Evolutionary conservation across 345 rosid genomes (phyloP).

Genomic region (Syzygium jambos): DNA sequence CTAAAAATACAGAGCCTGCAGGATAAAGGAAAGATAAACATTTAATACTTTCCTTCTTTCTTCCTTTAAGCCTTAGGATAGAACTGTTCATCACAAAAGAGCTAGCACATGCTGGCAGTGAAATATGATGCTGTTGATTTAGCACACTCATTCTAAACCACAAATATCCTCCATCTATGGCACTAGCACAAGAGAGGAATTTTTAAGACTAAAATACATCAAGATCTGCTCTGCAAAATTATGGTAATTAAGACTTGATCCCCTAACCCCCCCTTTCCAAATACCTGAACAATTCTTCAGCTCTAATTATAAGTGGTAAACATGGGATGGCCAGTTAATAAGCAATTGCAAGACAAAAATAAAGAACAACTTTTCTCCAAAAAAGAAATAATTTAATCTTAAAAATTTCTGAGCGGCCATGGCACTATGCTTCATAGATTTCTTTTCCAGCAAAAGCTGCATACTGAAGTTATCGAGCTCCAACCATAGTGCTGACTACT

Average conservation of each 20-base stretch:
- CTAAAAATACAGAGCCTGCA: slow-evolving; percentile 73
- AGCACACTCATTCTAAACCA: neutral
- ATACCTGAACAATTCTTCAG: neutral
- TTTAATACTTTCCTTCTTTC: neutral
- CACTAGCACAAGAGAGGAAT: neutral
- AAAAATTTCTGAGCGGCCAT: no score
- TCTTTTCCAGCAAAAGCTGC: neutral
- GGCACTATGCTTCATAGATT: neutral
- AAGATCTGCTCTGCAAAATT: no score
- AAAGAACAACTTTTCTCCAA: neutral
- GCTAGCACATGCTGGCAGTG: neutral
- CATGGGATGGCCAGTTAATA: no score
- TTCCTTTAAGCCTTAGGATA: neutral
- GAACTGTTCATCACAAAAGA: neutral
- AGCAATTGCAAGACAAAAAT: no score
- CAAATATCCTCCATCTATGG: neutral
- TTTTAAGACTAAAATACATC: no score
- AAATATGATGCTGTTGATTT: neutral
- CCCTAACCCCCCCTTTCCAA: neutral
- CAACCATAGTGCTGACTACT: neutral
- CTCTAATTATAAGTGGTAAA: no score
- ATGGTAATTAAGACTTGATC: neutral
- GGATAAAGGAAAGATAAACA: neutral
- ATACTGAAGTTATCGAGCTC: neutral
- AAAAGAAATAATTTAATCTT: neutral